Conservation (phyloP, 148 eudicot genomes). For the Selenicereus undatus region DNA sequence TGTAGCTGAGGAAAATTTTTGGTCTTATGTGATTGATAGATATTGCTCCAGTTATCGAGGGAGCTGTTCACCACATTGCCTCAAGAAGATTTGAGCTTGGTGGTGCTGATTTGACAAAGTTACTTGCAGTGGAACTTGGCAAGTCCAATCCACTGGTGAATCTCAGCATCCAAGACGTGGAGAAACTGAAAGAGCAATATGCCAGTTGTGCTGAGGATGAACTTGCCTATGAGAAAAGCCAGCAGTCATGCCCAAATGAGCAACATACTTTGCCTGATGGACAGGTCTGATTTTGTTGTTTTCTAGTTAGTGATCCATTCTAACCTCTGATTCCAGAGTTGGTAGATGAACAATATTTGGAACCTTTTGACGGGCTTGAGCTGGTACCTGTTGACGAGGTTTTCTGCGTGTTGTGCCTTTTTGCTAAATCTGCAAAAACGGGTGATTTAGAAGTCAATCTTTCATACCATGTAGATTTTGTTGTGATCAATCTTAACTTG, state of each 20-base stretch:
- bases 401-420: background rate
- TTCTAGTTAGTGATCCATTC: background rate
- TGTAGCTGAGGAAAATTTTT: conserved; percentile 9
- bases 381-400: background rate
- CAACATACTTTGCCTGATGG: conserved; percentile 95
- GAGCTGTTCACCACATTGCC: conserved; percentile 98
- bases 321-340: background rate
- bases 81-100: conserved; percentile 90
- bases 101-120: conserved; percentile 82
- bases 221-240: conserved; percentile 59
- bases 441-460: background rate
- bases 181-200: conserved; percentile 74
- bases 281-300: conserved; percentile 45
- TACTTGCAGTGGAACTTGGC: conserved; percentile 69
- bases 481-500: background rate
- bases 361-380: background rate
- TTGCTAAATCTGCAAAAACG: background rate
- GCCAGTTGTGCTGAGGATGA: conserved; percentile 92
- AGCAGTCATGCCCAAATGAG: conserved; percentile 60
- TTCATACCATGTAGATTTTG: background rate
- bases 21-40: conserved; percentile 40
- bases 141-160: conserved; percentile 73
- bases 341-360: background rate
- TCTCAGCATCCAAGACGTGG: conserved; percentile 62
- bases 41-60: conserved; percentile 99